Conservation (phyloP, 768 basidiomycete species). For the Hysterangium stoloniferum region DNA sequence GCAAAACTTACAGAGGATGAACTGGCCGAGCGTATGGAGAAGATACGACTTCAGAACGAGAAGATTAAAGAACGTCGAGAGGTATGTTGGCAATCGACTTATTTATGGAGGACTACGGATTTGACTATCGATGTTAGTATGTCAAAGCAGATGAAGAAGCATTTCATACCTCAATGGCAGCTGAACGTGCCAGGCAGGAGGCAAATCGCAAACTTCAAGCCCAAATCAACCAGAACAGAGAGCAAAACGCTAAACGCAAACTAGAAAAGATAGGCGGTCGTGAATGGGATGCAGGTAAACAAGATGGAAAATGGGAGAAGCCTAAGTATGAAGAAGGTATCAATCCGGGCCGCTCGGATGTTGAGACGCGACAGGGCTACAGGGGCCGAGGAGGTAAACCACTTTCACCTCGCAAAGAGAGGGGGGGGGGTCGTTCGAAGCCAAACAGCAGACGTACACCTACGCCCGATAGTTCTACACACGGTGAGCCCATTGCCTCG, state of each 20-base stretch:
- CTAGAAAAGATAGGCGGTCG: conserved; percentile 71
- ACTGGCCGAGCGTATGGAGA: conserved; percentile 58
- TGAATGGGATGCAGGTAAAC: conserved; percentile 81
- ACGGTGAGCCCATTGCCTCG: too few species aligned
- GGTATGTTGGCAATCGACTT: conserved; percentile 29
- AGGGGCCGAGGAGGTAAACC: too few species aligned
- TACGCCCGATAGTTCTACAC: too few species aligned
- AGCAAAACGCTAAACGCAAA: conserved; percentile 74
- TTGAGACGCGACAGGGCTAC: too few species aligned
- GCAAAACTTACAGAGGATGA: conserved; percentile 65
- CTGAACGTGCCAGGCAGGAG: conserved; percentile 50
- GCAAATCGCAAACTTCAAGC: conserved; percentile 60
- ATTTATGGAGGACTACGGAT: not conserved
- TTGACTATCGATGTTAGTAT: conserved; percentile 38
- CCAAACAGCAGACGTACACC: too few species aligned
- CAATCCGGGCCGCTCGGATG: too few species aligned
- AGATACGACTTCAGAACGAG: conserved; percentile 66
- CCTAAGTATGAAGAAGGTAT: too few species aligned
- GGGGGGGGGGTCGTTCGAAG: too few species aligned
- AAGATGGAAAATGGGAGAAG: conserved; percentile 11
- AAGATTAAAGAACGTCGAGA: conserved; percentile 64
- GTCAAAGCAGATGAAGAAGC: conserved; percentile 78
- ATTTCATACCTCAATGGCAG: conserved; percentile 62
- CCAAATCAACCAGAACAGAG: conserved; percentile 58
- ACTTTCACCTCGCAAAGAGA: not conserved